Conservation (phyloP, 768 basidiomycete genomes). For the Pleurotus eryngii region DNA sequence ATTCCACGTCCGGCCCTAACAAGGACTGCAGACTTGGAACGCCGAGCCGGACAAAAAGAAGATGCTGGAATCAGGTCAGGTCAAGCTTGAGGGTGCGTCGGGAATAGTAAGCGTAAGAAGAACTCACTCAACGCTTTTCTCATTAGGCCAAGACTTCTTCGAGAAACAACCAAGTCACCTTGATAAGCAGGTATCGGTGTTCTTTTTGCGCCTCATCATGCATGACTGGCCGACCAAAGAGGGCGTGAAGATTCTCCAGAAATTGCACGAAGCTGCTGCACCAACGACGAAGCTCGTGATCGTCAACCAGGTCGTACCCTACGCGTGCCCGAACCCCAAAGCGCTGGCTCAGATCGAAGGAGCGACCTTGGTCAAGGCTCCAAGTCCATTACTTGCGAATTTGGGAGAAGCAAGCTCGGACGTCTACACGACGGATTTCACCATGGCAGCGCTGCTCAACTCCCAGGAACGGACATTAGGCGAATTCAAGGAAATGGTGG, state of each 20-base stretch:
- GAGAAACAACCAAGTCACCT: conserved; percentile 27
- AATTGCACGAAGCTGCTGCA: conserved; percentile 21
- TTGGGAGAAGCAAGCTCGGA: conserved; percentile 1
- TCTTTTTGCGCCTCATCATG: conserved; percentile 43
- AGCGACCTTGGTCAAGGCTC: neutral
- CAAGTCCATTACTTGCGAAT: conserved; percentile 8
- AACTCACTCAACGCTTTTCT: neutral
- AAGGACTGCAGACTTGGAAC: no score
- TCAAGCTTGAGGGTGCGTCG: conserved; percentile 35
- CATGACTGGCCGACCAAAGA: conserved; percentile 45
- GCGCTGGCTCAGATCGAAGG: neutral
- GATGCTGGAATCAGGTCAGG: conserved; percentile 25
- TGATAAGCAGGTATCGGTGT: conserved; percentile 33
- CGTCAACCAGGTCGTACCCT: conserved; percentile 21
- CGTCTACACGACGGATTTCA: conserved; percentile 7
- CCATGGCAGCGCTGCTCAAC: conserved; percentile 14
- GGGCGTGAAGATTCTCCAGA: neutral
- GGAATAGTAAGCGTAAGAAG: conserved; percentile 12
- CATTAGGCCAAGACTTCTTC: conserved; percentile 50
- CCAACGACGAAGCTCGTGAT: conserved; percentile 22
- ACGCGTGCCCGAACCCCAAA: conserved; percentile 1
- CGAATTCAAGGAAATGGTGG: no score
- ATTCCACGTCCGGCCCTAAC: no score
- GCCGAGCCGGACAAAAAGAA: neutral
- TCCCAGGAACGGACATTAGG: conserved; percentile 12